Base-by-base conservation (phyloP, 179 eudicot species). In the Silene vulgaris region DNA sequence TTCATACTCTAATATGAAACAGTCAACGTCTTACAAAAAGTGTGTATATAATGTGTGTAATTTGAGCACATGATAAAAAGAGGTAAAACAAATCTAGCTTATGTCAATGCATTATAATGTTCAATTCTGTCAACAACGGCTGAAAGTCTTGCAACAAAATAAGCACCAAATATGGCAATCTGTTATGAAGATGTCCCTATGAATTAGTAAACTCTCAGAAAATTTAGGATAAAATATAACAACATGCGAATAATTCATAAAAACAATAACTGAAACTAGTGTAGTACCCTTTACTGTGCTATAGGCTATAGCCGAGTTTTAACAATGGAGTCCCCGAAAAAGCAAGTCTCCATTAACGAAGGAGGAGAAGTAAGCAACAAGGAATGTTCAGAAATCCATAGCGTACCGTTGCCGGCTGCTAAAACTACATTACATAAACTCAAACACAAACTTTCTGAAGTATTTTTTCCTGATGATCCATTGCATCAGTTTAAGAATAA, bases 381-480 rank as follows among this genome's bases (percentile, higher is more conserved):
- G 26, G 70, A 61, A 63, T 4, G 7, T 35, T 35, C 4, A 35
- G 74, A 78, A 20, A 72, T 87, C 8, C 97, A 89, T 76, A 80
- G 76, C 77, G 98, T 91, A 65, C 82, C 75, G 52, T 79, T 88
- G 57, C 98, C 98, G n/a, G 93, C 97, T 13, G 80, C 76, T 26
- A 80, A 80, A 56, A 84, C 82, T 76, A 89, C 88, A 30, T 76
- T 86, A 1, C 75, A 78, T 16, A 93, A 91, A 81, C 82, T 93
- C 20, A 83, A 81, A 61, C 73, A 54, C 19, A 86, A 89, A 78
- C 84, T 91, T 57, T 82, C 83, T 67, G 98, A 93, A 71, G 86
- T 89, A 12, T 88, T 93, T 78, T 93, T 93, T 79, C 89, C 98
- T 0, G 98, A 93, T 77, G 98, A 93, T 43, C 98, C 98, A 30